Evolutionary conservation across 192 early-diverging fungal genomes (phyloP).

Genomic region (Entomortierella beljakovae): DNA sequence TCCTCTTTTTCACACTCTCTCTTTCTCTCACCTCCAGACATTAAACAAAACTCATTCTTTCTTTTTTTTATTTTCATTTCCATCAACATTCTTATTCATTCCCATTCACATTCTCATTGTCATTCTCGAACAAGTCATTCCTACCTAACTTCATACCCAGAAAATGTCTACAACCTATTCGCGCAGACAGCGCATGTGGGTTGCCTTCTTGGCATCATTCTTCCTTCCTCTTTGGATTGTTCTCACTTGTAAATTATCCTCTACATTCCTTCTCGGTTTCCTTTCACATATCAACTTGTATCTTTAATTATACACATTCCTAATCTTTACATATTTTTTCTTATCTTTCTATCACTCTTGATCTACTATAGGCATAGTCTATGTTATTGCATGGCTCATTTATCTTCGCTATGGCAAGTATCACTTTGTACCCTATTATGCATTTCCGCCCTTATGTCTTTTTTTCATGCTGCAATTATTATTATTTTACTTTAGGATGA

Average conservation of each 20-base stretch:
- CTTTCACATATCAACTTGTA: neutral
- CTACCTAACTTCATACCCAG: neutral
- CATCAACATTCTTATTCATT: neutral
- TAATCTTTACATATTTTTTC: neutral
- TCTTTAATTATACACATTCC: neutral
- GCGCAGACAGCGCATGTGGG: conserved; percentile 54
- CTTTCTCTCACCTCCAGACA: neutral
- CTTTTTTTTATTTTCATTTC: neutral
- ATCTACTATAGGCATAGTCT: conserved; percentile 49
- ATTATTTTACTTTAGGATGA: too few species aligned
- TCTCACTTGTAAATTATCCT: conserved; percentile 35
- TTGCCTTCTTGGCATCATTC: conserved; percentile 49
- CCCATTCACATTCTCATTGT: neutral
- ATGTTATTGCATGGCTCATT: conserved; percentile 51
- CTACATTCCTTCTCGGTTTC: neutral
- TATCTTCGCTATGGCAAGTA: conserved; percentile 57
- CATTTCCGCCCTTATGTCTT: neutral
- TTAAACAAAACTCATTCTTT: neutral
- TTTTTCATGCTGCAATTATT: neutral
- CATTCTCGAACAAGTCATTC: neutral
- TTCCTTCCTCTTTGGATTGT: conserved; percentile 52
- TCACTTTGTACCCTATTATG: neutral
- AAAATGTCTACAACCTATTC: conserved; percentile 40
- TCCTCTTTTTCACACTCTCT: neutral
- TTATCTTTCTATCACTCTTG: neutral